Evolutionary conservation across 2,329 filamentous ascomycete genomes (phyloP), one percentile per base, ranked within the genome.

Genomic region (Simplicillium sp.): DNA sequence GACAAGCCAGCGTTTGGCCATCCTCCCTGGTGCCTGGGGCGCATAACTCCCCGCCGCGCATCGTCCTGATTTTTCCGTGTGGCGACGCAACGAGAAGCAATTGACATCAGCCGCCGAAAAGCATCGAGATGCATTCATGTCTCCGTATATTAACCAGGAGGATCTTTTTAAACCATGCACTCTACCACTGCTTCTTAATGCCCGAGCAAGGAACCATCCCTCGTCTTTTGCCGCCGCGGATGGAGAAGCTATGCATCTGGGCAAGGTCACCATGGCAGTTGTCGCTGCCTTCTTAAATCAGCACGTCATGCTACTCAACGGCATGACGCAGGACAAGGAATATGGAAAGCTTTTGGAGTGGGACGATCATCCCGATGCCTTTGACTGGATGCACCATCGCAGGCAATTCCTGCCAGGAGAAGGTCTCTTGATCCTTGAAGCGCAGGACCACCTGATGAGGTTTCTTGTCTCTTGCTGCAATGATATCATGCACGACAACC

Each of bases 71-170:
- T n/a, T n/a, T n/a, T n/a, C n/a, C n/a, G n/a, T n/a, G n/a, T n/a
- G n/a, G n/a, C n/a, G n/a, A n/a, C n/a, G n/a, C n/a, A n/a, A n/a
- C n/a, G n/a, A n/a, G n/a, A n/a, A n/a, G n/a, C n/a, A n/a, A n/a
- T n/a, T n/a, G n/a, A n/a, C n/a, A n/a, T n/a, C n/a, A n/a, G n/a
- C n/a, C n/a, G n/a, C n/a, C n/a, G n/a, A n/a, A n/a, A n/a, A n/a
- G n/a, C n/a, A 56, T n/a, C 48, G 42, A 7, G 59, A 65, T 6
- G 40, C 55, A 8, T 75, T 58, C 44, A 52, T 73, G 34, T 77
- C 66, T 62, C 75, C 75, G 0, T 61, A 70, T 36, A 67, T 80
- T 51, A 81, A 80, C 46, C 59, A 72, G 33, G 71, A 80, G 41
- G 75, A 80, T 47, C 56, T 81, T 1, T 39, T 49, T 0, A 58